Percentiles rank a stretch among this genome's conserved stretches.
phyloP scores from a whole-genome alignment of 352 stramenopile species.

The Globisporangium mamillatum region DNA sequence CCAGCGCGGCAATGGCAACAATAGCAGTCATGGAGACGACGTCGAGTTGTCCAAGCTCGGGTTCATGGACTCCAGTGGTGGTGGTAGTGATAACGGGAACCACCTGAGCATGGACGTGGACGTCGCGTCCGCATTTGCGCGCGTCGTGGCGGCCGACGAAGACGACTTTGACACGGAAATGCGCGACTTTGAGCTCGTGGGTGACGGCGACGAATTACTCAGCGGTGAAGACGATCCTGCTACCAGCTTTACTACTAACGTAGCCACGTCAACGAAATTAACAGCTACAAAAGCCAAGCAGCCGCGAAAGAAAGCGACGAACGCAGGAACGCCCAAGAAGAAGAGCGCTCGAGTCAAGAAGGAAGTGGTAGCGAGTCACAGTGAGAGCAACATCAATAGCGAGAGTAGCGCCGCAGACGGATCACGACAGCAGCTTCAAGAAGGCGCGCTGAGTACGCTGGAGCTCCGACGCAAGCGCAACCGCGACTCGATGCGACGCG shows the following conservation, averaged over 20 bases:
- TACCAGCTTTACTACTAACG: neutral
- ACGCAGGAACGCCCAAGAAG: neutral
- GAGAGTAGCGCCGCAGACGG: neutral
- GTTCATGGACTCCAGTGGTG: neutral
- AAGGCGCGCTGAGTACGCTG: slow-evolving; percentile 15
- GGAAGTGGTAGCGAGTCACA: neutral
- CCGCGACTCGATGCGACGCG: slow-evolving; percentile 44
- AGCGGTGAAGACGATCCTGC: neutral
- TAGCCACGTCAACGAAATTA: neutral
- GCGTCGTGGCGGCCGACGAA: slow-evolving; percentile 17
- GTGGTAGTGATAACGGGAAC: slow-evolving; percentile 15
- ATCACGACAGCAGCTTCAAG: neutral
- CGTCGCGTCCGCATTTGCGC: slow-evolving; percentile 15
- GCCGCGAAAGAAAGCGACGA: neutral
- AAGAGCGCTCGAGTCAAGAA: neutral
- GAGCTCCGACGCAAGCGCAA: slow-evolving; percentile 34
- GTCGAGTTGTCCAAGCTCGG: slow-evolving; percentile 4
- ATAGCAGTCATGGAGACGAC: neutral
- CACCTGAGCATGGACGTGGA: slow-evolving; percentile 19
- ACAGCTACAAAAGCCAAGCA: neutral
- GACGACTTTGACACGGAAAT: slow-evolving; percentile 21
- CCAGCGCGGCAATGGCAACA: neutral
- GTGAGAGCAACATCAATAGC: neutral
- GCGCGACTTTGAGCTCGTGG: slow-evolving; percentile 9
- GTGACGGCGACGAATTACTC: neutral